phyloP scores from a whole-genome alignment of 2,329 filamentous ascomycete genomes.

The Elsinoe fawcettii region DNA sequence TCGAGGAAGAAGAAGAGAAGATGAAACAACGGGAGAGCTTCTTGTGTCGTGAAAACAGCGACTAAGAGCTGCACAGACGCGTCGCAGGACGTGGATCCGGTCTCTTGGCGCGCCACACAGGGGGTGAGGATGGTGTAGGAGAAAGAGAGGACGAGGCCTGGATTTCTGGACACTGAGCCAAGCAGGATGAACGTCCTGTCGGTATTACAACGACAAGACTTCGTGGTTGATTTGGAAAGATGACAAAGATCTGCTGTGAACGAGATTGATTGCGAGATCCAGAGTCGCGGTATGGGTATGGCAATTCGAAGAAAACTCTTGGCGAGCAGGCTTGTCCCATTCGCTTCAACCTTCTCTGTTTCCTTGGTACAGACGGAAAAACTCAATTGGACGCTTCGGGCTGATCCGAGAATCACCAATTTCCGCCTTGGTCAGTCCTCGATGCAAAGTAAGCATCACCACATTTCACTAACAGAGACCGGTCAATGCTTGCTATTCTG shows the following conservation, averaged over 20 bases:
- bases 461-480: no score
- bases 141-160: background rate
- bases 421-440: no score
- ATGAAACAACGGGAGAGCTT: background rate
- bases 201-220: background rate
- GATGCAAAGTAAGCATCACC: no score
- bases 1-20: background rate
- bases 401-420: background rate
- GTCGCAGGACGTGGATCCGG: slow-evolving; percentile 7
- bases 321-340: background rate
- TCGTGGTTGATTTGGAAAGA: background rate
- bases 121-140: background rate
- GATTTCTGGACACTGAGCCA: background rate
- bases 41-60: background rate
- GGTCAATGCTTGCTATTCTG: no score
- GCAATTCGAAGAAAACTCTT: background rate
- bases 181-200: background rate
- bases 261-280: background rate
- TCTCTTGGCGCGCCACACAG: slow-evolving; percentile 6
- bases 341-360: background rate
- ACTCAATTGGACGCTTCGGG: background rate
- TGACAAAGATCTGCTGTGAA: background rate
- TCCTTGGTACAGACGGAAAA: background rate
- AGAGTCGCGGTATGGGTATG: background rate
- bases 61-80: slow-evolving; percentile 8